A percentile compares a stretch with the other conserved stretches of the same genome.
Conservation (phyloP, 2,329 filamentous ascomycete genomes). For the Lecanoromycetidae sp. region DNA sequence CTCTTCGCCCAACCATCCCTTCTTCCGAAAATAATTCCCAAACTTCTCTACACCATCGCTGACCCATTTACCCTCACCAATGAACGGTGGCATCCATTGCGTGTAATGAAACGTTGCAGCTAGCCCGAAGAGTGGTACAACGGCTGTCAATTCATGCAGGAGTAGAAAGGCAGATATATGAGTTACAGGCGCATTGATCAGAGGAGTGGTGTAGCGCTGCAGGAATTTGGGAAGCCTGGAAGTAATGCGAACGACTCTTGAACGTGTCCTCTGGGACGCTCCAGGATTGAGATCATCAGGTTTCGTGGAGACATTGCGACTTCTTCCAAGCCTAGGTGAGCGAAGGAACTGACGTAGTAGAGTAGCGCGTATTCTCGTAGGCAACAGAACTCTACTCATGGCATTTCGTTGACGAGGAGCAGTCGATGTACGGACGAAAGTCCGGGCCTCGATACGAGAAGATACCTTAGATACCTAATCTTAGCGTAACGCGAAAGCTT, state of each 20-base stretch:
- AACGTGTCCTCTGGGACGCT: slow-evolving; percentile 9
- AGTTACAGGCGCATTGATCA: slow-evolving; percentile 65
- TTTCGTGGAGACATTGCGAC: slow-evolving; percentile 6
- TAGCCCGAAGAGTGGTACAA: slow-evolving; percentile 65
- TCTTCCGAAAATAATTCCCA: slow-evolving; percentile 62
- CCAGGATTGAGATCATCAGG: slow-evolving; percentile 14
- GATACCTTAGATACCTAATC: not conserved
- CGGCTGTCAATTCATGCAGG: slow-evolving; percentile 81
- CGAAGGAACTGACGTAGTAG: not conserved
- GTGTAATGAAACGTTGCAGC: slow-evolving; percentile 70
- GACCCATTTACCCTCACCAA: slow-evolving; percentile 42
- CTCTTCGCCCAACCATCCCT: slow-evolving; percentile 60
- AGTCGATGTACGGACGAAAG: too few species aligned
- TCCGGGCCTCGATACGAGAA: too few species aligned
- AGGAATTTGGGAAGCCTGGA: slow-evolving; percentile 16
- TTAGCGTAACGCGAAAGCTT: slow-evolving; percentile 1
- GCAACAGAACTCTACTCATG: slow-evolving; percentile 3
- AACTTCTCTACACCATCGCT: slow-evolving; percentile 59
- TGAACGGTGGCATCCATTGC: slow-evolving; percentile 53
- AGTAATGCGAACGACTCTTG: slow-evolving; percentile 12
- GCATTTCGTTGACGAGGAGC: too few species aligned
- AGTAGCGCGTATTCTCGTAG: not conserved
- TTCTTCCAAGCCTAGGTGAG: not conserved
- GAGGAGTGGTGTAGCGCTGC: slow-evolving; percentile 32
- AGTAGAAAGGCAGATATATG: slow-evolving; percentile 79